Evolutionary conservation across 495 filamentous ascomycete species (phyloP), one percentile per base, ranked within the genome.

Genomic region (Geoglossum glabrum): DNA sequence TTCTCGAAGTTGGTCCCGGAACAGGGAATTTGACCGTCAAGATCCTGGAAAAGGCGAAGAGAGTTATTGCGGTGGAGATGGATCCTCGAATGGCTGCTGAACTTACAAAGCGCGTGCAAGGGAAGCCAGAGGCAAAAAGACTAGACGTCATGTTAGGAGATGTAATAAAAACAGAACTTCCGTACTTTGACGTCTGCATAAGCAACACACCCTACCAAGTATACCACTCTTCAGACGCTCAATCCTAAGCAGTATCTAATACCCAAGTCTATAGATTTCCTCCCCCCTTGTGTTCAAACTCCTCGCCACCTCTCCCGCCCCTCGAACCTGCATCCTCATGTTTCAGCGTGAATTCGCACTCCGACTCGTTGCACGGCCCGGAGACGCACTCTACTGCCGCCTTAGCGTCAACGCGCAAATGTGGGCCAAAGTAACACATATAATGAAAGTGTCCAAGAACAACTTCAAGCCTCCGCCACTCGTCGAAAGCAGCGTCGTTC

Each of bases 61-160:
- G 84, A 63, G 81, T 89, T 34, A 85, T 93, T 21, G 90, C 88
- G 3, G 87, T 95, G 33, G 90, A 97, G 73, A 78, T 94, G 71
- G 90, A 96, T 69, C 90, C 90, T 47, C 77, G 90, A 64, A 97
- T 96, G 92, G 90, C 90, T 5, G 90, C 90, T 28, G 92, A 97
- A 69, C 79, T 95, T 61, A 95, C 90, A 47, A 96, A 96, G 66
- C 84, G 89, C 59, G 87, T 96, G 28, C 87, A 94, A 67, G 87
- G 84, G 19, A 90, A 79, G 43, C 85, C 89, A 3, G 75, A 82
- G 59, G 81, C 83, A 63, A 90, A 87, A 65, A 76, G 82, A 61
- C 70, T 96, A 43, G 86, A 94, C 54, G 79, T 96, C 27, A 73
- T 94, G 40, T 74, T 97, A 1, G 92, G 90, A 13, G 90, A 97